Base-by-base conservation (phyloP, 139 green algal genomes). In the Micractinium conductrix region DNA sequence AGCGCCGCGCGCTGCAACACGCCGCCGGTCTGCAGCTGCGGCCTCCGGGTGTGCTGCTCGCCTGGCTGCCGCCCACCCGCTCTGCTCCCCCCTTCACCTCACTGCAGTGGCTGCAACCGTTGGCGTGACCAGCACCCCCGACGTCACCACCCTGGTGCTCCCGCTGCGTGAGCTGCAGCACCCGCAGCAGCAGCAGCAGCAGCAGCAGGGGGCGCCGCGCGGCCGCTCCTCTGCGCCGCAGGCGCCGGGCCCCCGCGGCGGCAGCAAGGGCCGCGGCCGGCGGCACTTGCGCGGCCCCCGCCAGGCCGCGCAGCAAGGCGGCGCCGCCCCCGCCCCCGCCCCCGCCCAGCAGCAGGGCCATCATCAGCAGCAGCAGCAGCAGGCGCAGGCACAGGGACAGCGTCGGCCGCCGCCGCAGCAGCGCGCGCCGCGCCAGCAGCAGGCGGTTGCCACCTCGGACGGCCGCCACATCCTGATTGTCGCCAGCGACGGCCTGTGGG, bases 401-500 rank as follows among this genome's bases (percentile, higher is more conserved):
- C 53, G 26, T 19, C 53, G 16, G 48, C 48, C 10, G 48, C 10
- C 24, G 53, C 53, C 24, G 53, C 53, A 16, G 6, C 53, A 16
- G 53, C 53, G 53, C 53, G 53, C 19, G 53, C 53, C 35, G 35
- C 16, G 65, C 16, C 7, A 73, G 4, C 26, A 28, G 65, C 65
- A 73, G 35, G 16, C 38, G 40, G 58, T 24, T 40, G 58, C 55
- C 76, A 60, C 38, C 78, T 10, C 4, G 3, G n/a, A n/a, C n/a
- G 78, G 26, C 42, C 44, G 28, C n/a, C 83, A 87, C 67, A 37
- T 90, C 5, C 68, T 92, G 22, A 83, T 92, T 28, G 70, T 92
- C 26, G 88, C 74, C 62, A 83, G 58, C 42, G 88, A 92, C 67
- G 88, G 88, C 19, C 72, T 92, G 37, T 92, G 88, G 88, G 87